Conservation (phyloP, 2,329 filamentous ascomycete species). For the Camptophora hylomeconis region DNA sequence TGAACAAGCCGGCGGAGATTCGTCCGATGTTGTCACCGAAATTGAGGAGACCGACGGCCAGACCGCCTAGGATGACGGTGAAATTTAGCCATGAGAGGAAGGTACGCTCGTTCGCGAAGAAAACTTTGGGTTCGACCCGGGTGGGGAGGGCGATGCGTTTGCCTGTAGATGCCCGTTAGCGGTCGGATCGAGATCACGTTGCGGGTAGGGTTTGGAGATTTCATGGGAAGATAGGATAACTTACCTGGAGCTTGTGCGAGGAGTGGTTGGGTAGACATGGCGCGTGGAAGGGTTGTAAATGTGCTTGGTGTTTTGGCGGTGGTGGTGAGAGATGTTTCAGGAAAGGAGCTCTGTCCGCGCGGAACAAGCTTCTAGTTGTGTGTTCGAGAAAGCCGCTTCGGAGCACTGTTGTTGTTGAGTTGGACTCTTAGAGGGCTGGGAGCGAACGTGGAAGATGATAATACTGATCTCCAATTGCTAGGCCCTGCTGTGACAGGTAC, state of each 20-base stretch:
- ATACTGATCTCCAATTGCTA: no score
- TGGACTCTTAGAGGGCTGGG: neutral
- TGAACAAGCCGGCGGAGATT: conserved; percentile 89
- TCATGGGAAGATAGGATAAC: conserved; percentile 16
- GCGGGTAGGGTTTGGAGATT: no score
- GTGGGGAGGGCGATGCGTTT: conserved; percentile 97
- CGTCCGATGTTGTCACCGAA: conserved; percentile 91
- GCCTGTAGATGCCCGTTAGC: conserved; percentile 40
- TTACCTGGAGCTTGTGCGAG: conserved; percentile 85
- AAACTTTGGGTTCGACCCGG: conserved; percentile 97
- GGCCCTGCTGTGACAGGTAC: no score
- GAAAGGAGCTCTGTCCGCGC: neutral
- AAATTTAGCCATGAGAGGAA: conserved; percentile 99
- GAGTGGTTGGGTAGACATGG: conserved; percentile 91
- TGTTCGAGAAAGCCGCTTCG: no score
- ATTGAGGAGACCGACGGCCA: conserved; percentile 94
- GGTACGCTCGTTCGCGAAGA: conserved; percentile 99
- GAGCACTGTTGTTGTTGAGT: no score
- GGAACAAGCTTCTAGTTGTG: no score
- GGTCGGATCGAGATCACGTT: no score
- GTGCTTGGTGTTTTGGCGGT: neutral
- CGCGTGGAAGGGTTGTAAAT: conserved; percentile 2
- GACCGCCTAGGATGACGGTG: conserved; percentile 91
- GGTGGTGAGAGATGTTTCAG: neutral
- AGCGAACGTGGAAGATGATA: no score